phyloP scores from a whole-genome alignment of 345 rosid species.

The Eucalyptus rudis region DNA sequence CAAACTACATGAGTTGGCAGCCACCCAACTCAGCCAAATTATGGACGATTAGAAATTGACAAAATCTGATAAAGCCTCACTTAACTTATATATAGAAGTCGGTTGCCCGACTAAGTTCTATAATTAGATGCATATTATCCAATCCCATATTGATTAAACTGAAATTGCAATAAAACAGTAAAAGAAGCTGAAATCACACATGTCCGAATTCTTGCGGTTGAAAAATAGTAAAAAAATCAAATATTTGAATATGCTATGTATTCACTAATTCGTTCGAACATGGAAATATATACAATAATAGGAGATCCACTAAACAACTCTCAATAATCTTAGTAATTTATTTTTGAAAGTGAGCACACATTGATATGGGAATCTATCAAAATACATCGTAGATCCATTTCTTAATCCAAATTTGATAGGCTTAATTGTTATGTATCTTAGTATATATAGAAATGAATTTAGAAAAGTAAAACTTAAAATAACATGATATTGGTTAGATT shows the following conservation, averaged over 20 bases:
- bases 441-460: not conserved
- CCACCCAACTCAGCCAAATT: not conserved
- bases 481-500: too few relatives aligned
- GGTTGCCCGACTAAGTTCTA: not conserved
- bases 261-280: rapidly evolving
- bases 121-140: not conserved
- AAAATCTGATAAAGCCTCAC: not conserved
- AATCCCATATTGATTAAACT: not conserved
- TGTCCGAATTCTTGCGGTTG: rapidly evolving
- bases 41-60: not conserved
- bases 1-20: not conserved
- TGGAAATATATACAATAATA: not conserved
- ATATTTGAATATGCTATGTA: not conserved
- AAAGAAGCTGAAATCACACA: not conserved
- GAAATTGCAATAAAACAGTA: not conserved
- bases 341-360: not conserved
- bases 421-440: too few relatives aligned
- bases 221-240: not conserved
- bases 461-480: too few relatives aligned
- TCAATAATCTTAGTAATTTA: not conserved
- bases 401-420: too few relatives aligned
- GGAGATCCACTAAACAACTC: not conserved
- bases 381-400: rapidly evolving
- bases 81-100: not conserved
- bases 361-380: not conserved